Evolutionary conservation across 371 early-diverging fungal species (phyloP), one percentile per base, ranked within the genome.

Genomic region (Circinella minor): DNA sequence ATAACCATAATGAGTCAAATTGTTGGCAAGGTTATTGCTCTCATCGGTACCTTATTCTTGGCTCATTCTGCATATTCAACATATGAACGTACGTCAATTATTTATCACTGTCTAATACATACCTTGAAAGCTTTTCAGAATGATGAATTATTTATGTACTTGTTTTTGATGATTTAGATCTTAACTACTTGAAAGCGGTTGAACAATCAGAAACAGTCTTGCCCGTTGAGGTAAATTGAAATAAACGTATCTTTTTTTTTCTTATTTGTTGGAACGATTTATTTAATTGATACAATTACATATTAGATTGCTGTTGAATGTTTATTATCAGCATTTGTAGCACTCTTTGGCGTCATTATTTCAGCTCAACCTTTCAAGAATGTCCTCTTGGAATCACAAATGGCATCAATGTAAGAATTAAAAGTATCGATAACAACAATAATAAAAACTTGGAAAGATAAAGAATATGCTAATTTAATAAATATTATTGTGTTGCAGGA

Each of bases 31-130:
- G 27, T 86, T 39, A 59, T 88, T 43, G 87, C 84, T 55, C 67
- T 88, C 36, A 13, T 89, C 47, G 88, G 86, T 38, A 81, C 88
- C 10, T 48, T 89, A 2, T 74, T 89, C 48, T 77, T 91, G 34
- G 77, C 84, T 48, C 91, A 91, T 72, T 85, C 91, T 11, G 88
- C 89, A 36, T 91, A 86, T 71, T 91, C 91, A 27, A 89, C 89
- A 34, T 91, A 89, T 80, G 89, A 91, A 76, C 91, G 91, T 89
- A 85, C 65, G 80, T 68, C n/a, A 13, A 48, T 10, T 39, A 63
- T 15, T 18, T 18, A 6, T 8, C 15, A 54, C 2, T 18, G 6
- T 54, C 8, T 54, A 6, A 43, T 43, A 43, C 11, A 43, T 43
- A 43, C 2, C 0, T 27, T 27, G 27, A 43, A 43, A 43, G 43